Conservation (phyloP, 352 stramenopile species). For the Pilasporangium apinafurcum region DNA sequence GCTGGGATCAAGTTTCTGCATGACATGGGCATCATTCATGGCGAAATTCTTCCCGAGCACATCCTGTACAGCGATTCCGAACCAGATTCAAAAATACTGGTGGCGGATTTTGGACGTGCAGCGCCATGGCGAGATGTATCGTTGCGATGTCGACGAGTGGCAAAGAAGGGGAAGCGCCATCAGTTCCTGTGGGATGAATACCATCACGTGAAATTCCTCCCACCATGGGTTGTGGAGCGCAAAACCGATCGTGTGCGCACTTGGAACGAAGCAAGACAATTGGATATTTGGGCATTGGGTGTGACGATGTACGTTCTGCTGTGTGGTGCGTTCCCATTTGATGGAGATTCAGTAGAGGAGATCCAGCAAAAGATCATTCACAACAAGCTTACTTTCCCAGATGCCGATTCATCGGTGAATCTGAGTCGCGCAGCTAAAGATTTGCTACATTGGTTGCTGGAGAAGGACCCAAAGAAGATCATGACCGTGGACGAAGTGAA, state of each 20-base stretch:
- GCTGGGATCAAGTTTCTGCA: slow-evolving; percentile 59
- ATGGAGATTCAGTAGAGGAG: slow-evolving; percentile 12
- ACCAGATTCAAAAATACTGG: slow-evolving; percentile 48
- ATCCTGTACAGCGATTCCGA: slow-evolving; percentile 66
- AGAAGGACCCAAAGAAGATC: slow-evolving; percentile 31
- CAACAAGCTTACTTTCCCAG: slow-evolving; percentile 22
- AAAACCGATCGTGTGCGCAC: slow-evolving; percentile 18
- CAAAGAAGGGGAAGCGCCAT: neutral
- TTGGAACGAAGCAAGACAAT: slow-evolving; percentile 54
- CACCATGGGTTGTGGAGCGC: slow-evolving; percentile 41
- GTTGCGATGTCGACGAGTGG: slow-evolving; percentile 12
- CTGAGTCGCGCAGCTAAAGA: slow-evolving; percentile 67
- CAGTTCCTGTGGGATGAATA: slow-evolving; percentile 52
- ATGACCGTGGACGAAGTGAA: slow-evolving; percentile 59
- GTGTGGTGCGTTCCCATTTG: slow-evolving; percentile 54
- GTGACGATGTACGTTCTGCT: slow-evolving; percentile 71
- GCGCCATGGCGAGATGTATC: slow-evolving; percentile 27
- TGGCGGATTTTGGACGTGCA: slow-evolving; percentile 62
- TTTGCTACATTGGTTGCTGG: slow-evolving; percentile 47
- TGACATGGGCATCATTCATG: slow-evolving; percentile 38
- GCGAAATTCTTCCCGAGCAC: slow-evolving; percentile 67
- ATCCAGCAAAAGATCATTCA: slow-evolving; percentile 23
- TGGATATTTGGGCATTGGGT: slow-evolving; percentile 70
- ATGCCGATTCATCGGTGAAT: slow-evolving; percentile 1
- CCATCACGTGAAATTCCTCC: slow-evolving; percentile 57